Evolutionary conservation across 495 filamentous ascomycete species (phyloP).

Genomic region (Massariosphaeria phaeospora): DNA sequence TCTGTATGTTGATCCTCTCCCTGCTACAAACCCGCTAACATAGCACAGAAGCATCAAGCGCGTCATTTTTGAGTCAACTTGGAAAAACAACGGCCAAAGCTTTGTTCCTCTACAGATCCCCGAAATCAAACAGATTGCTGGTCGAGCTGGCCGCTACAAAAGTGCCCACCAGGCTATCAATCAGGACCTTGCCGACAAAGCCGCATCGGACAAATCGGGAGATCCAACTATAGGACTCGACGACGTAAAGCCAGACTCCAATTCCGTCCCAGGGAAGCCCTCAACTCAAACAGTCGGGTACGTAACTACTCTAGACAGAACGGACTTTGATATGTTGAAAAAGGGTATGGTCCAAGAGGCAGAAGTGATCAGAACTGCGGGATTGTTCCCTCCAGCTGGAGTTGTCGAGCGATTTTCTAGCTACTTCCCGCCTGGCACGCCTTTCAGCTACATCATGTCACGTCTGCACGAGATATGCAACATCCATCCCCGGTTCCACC

Average conservation of each 20-base stretch:
- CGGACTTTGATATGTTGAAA: conserved; percentile 60
- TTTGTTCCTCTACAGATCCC: conserved; percentile 57
- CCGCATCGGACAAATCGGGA: not conserved
- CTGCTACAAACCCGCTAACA: not conserved
- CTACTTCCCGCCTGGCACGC: conserved; percentile 71
- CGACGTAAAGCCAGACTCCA: not conserved
- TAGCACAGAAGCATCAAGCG: conserved; percentile 70
- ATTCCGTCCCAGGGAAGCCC: conserved; percentile 4
- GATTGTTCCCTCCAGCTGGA: conserved; percentile 61
- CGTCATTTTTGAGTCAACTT: conserved; percentile 73
- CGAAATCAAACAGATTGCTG: conserved; percentile 90
- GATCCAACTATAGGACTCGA: conserved; percentile 11
- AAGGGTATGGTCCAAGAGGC: conserved; percentile 58
- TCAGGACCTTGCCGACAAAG: conserved; percentile 10
- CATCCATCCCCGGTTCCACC: conserved; percentile 61
- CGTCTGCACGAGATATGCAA: conserved; percentile 62
- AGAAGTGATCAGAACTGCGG: conserved; percentile 65
- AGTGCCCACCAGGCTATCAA: conserved; percentile 54
- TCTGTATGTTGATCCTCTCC: conserved; percentile 48
- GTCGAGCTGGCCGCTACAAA: conserved; percentile 84
- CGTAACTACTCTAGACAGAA: conserved; percentile 73
- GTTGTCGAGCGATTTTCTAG: conserved; percentile 66
- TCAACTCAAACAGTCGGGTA: conserved; percentile 53
- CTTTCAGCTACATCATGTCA: conserved; percentile 70
- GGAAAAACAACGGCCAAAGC: conserved; percentile 57